These are phyloP conservation scores for Colletotrichum lupini DNA, from an alignment of 2,329 filamentous ascomycete species.

Conservation along the genomic window DNA sequence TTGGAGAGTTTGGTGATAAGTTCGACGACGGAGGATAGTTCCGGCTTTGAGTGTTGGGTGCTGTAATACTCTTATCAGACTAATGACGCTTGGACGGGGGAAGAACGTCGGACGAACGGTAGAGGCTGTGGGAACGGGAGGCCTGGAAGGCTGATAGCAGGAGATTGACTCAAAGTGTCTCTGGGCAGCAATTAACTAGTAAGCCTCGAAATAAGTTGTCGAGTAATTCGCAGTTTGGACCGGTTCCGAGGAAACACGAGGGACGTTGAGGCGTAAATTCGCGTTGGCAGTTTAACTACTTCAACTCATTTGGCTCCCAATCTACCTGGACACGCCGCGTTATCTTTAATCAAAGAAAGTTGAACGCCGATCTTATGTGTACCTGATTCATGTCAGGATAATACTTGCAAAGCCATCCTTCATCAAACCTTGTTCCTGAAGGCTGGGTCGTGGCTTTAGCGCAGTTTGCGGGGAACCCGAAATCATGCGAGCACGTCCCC, in stretches of 20 bases:
- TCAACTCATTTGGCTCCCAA: neutral
- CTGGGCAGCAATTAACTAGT: neutral
- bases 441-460: neutral
- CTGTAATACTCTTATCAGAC: neutral
- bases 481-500: neutral
- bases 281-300: neutral
- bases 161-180: neutral
- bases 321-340: neutral
- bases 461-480: neutral
- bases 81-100: neutral
- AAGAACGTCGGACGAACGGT: neutral
- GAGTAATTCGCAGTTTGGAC: neutral
- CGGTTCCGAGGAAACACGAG: neutral
- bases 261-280: neutral
- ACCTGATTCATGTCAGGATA: conserved; percentile 7
- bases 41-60: neutral
- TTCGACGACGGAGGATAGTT: neutral
- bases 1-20: neutral
- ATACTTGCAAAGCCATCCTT: neutral
- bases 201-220: neutral
- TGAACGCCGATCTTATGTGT: neutral
- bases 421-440: neutral
- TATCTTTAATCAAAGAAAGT: neutral
- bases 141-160: neutral
- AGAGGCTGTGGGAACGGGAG: neutral